Evolutionary conservation across 345 rosid genomes (phyloP), one percentile per base, ranked within the genome.

Genomic region (Ricinus communis): DNA sequence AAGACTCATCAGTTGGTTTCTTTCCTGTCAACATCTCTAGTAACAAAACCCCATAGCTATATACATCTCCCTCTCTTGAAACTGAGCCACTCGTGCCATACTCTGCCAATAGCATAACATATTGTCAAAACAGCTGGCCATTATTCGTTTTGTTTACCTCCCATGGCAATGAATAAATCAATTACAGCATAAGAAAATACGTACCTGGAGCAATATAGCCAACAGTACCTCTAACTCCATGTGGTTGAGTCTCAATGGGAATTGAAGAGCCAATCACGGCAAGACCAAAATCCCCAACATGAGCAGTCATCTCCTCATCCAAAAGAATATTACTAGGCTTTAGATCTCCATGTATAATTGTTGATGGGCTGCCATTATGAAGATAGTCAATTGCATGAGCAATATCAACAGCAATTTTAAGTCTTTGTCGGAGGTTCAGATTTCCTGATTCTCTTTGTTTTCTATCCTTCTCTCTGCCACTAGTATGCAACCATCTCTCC

Each of bases 401-500:
- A 18, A 78, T 41, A 38, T 70, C 72, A 9, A 73, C 65, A 2
- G 62, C 68, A 12, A 77, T 49, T 0, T 64, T 58, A 46, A 77
- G 10, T 27, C 74, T 46, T 7, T 25, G 8, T 13, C 25, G 25
- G 25, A 56, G 19, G 25, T 56, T 56, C 36, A 56, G 36, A 25
- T 27, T 25, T 14, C 18, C 5, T n/a, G 38, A 28, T 27, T 56
- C 60, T 25, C 2, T 6, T 56, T 25, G 31, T 27, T 59, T 28
- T 5, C 50, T 55, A 28, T 25, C 75, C 12, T 72, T 56, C 31
- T 12, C 18, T 52, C 28, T 27, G n/a, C 30, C 47, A 8, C 30
- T 4, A 3, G 63, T 72, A 43, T 79, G 76, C 60, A 86, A 4
- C 88, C 85, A 84, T 36, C 33, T 75, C 11, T 88, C 89, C 25